A percentile compares a stretch with the other conserved stretches of the same genome.
phyloP scores from a whole-genome alignment of 768 basidiomycete genomes.

The Leccinum arenicola region DNA sequence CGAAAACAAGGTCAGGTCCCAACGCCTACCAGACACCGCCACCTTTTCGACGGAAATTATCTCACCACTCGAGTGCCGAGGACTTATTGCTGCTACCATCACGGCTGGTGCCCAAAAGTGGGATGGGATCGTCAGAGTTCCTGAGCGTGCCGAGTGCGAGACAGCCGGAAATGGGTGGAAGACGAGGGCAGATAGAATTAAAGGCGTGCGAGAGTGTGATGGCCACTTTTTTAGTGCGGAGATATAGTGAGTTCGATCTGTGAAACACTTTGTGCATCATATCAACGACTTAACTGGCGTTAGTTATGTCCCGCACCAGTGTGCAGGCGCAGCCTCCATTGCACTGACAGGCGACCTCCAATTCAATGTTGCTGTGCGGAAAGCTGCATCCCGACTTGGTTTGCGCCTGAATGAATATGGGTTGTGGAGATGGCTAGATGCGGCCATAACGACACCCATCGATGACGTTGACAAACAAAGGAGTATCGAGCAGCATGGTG shows the following conservation, averaged over 20 bases:
- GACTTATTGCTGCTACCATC: constrained; percentile 42
- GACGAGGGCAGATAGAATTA: constrained; percentile 22
- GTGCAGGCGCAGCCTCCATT: constrained; percentile 50
- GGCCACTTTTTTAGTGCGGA: constrained; percentile 41
- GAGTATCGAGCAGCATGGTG: constrained; percentile 11
- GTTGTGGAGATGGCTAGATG: constrained; percentile 54
- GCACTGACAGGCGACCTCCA: constrained; percentile 53
- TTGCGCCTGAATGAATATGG: constrained; percentile 60
- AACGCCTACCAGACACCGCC: constrained; percentile 9
- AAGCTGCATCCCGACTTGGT: constrained; percentile 42
- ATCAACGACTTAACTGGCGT: neutral
- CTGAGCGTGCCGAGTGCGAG: constrained; percentile 27
- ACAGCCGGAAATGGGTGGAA: constrained; percentile 26
- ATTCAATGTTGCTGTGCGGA: constrained; percentile 43
- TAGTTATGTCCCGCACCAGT: constrained; percentile 23
- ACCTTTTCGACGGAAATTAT: constrained; percentile 39
- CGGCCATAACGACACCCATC: neutral
- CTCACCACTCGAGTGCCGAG: constrained; percentile 41
- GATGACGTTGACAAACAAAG: constrained; percentile 2
- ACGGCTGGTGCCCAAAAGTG: constrained; percentile 37
- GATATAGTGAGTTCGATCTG: constrained; percentile 25
- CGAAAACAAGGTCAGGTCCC: constrained; percentile 9
- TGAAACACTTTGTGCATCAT: neutral
- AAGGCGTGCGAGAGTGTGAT: constrained; percentile 21
- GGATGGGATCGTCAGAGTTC: constrained; percentile 53